A percentile compares a stretch with the other conserved stretches of the same genome.
phyloP scores from a whole-genome alignment of 345 rosid genomes.

The Erodium maritimum region DNA sequence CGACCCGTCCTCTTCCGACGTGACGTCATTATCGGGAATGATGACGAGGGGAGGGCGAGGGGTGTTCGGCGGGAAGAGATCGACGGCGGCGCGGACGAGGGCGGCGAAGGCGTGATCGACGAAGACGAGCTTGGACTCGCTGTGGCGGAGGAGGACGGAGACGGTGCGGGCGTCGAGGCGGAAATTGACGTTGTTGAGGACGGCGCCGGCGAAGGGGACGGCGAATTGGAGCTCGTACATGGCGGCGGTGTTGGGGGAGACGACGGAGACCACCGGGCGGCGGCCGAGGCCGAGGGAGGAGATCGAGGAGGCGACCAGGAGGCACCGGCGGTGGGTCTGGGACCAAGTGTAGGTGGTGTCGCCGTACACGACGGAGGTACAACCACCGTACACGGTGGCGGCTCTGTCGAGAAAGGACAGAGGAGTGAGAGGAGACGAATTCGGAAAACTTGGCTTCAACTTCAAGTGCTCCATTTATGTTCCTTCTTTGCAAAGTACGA shows the following conservation, averaged over 20 bases:
- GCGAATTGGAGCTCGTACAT: slow-evolving; percentile 92
- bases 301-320: slow-evolving; percentile 62
- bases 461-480: slow-evolving; percentile 15
- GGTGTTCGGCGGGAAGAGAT: slow-evolving; percentile 17
- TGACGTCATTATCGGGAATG: slow-evolving; percentile 30
- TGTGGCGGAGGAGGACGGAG: slow-evolving; percentile 53
- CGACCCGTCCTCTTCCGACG: neutral
- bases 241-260: slow-evolving; percentile 59
- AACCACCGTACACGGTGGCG: slow-evolving; percentile 65
- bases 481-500: too few relatives aligned
- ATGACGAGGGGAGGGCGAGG: slow-evolving; percentile 41
- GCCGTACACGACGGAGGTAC: slow-evolving; percentile 46
- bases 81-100: slow-evolving; percentile 39
- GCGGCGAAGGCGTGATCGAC: slow-evolving; percentile 39
- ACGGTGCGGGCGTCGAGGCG: slow-evolving; percentile 73
- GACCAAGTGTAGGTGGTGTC: slow-evolving; percentile 55
- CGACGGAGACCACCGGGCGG: slow-evolving; percentile 59
- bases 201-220: slow-evolving; percentile 67
- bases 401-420: slow-evolving; percentile 37
- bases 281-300: slow-evolving; percentile 35
- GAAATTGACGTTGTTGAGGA: slow-evolving; percentile 70
- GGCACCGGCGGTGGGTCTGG: slow-evolving; percentile 59
- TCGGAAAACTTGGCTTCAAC: slow-evolving; percentile 18
- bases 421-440: slow-evolving; percentile 22
- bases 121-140: slow-evolving; percentile 52